Evolutionary conservation across 2,329 filamentous ascomycete species (phyloP).

Genomic region (Lachnellula suecica): DNA sequence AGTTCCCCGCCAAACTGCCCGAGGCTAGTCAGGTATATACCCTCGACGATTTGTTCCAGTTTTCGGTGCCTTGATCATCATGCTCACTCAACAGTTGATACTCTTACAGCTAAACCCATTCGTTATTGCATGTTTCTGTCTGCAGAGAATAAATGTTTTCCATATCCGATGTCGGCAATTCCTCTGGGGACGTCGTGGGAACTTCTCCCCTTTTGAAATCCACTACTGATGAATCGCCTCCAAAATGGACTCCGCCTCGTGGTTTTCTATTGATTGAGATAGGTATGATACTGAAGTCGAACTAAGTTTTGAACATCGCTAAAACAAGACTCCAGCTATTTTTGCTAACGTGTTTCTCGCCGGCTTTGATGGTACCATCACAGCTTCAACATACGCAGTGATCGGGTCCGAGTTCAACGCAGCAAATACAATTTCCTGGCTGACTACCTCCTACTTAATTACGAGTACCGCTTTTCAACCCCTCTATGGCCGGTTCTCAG

Average conservation of each 20-base stretch:
- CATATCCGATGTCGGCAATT: too few relatives aligned
- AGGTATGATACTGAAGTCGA: constrained; percentile 33
- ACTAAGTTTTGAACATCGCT: not conserved
- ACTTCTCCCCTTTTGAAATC: not conserved
- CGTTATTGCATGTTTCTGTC: too few relatives aligned
- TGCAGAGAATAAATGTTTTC: not conserved
- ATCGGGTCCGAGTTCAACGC: constrained; percentile 74
- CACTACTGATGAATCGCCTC: not conserved
- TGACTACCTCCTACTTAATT: constrained; percentile 71
- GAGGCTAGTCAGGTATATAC: too few relatives aligned
- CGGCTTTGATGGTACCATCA: constrained; percentile 72
- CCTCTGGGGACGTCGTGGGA: not conserved
- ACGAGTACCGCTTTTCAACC: constrained; percentile 73
- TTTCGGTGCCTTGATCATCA: too few relatives aligned
- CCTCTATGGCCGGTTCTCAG: constrained; percentile 68
- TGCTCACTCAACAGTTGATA: too few relatives aligned
- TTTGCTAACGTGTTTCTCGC: constrained; percentile 65
- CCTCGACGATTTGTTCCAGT: too few relatives aligned
- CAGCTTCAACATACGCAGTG: constrained; percentile 70
- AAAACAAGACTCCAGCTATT: constrained; percentile 42
- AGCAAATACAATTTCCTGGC: constrained; percentile 72
- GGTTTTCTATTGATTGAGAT: constrained; percentile 58
- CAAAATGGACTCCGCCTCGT: not conserved
- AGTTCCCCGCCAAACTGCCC: too few relatives aligned
- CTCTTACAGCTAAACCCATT: too few relatives aligned